Conservation (phyloP, 2,329 filamentous ascomycete species). For the Chaetomium strumarium region DNA sequence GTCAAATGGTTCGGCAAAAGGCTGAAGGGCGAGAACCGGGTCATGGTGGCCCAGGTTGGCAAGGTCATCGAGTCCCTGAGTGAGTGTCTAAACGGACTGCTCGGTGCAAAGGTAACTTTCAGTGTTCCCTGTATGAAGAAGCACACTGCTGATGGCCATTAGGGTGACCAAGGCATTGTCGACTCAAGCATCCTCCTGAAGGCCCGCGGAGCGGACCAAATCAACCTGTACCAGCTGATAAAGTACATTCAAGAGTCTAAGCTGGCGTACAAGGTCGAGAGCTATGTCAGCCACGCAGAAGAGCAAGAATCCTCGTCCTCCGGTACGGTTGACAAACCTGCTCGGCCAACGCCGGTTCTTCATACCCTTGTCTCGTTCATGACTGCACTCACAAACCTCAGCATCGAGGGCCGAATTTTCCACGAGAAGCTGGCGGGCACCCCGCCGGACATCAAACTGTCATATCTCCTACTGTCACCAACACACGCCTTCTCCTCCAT, state of each 20-base stretch:
- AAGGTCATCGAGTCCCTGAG: constrained; percentile 75
- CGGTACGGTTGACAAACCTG: constrained; percentile 38
- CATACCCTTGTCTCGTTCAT: constrained; percentile 60
- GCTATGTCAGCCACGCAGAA: constrained; percentile 64
- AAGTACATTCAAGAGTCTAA: constrained; percentile 88
- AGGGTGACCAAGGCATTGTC: constrained; percentile 59
- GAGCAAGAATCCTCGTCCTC: constrained; percentile 34
- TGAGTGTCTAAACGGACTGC: constrained; percentile 56
- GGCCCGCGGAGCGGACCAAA: constrained; percentile 85
- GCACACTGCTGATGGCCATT: background rate
- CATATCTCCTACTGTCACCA: constrained; percentile 85
- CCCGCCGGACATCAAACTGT: constrained; percentile 53
- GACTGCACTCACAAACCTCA: constrained; percentile 77
- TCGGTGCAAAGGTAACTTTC: constrained; percentile 41
- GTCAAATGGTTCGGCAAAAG: constrained; percentile 82
- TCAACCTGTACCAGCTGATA: constrained; percentile 86
- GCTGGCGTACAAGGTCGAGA: constrained; percentile 88
- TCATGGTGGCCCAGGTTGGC: constrained; percentile 83
- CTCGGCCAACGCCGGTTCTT: constrained; percentile 49
- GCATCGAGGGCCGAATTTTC: constrained; percentile 62
- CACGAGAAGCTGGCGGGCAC: constrained; percentile 43
- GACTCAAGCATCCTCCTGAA: constrained; percentile 67
- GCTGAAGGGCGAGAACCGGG: constrained; percentile 83
- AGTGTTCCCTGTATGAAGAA: background rate
- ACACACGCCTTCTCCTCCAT: constrained; percentile 87